phyloP scores from a whole-genome alignment of 2,329 filamentous ascomycete genomes.

The Dissoconium aciculare region DNA sequence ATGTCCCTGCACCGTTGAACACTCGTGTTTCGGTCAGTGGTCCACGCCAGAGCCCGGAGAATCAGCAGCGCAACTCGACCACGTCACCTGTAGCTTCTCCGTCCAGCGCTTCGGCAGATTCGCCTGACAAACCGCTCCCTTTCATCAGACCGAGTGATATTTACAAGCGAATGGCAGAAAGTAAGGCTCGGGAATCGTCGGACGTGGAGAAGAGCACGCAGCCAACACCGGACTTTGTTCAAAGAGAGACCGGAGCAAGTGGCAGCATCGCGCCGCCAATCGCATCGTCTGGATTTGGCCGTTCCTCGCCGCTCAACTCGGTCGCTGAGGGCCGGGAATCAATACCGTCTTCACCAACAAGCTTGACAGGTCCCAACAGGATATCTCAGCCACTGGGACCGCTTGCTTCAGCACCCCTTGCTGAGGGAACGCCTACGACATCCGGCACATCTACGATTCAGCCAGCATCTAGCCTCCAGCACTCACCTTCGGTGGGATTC shows the following conservation, averaged over 20 bases:
- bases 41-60: slow-evolving; percentile 21
- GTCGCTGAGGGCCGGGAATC: slow-evolving; percentile 4
- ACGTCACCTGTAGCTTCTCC: slow-evolving; percentile 21
- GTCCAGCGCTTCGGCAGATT: slow-evolving; percentile 9
- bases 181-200: slow-evolving; percentile 41
- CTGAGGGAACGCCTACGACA: neutral
- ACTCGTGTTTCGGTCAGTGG: slow-evolving; percentile 27
- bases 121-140: slow-evolving; percentile 37
- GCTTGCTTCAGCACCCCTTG: neutral
- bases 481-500: slow-evolving; percentile 36
- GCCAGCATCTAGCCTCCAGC: slow-evolving; percentile 26
- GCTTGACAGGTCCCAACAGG: neutral
- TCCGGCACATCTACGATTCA: neutral
- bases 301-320: slow-evolving; percentile 11
- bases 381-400: neutral
- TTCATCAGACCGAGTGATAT: slow-evolving; percentile 64
- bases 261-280: slow-evolving; percentile 1
- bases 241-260: slow-evolving; percentile 19
- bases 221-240: slow-evolving; percentile 39
- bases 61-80: slow-evolving; percentile 48
- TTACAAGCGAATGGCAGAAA: slow-evolving; percentile 57
- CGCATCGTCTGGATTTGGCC: slow-evolving; percentile 11
- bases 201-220: slow-evolving; percentile 44
- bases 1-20: slow-evolving; percentile 34
- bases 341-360: too few relatives aligned